Evolutionary conservation across 2,329 filamentous ascomycete genomes (phyloP).

Genomic region (Sporothrix schenckii): DNA sequence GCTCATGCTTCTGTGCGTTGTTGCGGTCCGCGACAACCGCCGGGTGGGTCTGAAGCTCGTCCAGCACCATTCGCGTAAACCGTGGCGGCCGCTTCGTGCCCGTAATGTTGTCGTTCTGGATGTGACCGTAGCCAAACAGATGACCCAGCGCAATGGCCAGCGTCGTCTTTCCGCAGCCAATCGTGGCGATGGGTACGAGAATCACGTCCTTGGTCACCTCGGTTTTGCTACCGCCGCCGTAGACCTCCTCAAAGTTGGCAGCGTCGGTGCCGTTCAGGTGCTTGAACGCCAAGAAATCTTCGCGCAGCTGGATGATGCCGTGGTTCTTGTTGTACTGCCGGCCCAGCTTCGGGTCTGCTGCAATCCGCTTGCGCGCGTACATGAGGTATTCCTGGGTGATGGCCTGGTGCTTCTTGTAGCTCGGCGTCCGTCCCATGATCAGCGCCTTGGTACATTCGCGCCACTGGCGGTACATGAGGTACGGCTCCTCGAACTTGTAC

Average conservation of each 20-base stretch:
- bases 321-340: slow-evolving; percentile 83
- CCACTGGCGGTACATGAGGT: slow-evolving; percentile 98
- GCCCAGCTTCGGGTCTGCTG: slow-evolving; percentile 66
- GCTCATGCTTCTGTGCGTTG: slow-evolving; percentile 86
- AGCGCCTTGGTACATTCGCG: slow-evolving; percentile 92
- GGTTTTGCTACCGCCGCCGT: slow-evolving; percentile 52
- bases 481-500: slow-evolving; percentile 99
- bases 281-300: slow-evolving; percentile 82
- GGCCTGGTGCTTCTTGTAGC: slow-evolving; percentile 79
- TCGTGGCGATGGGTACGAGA: slow-evolving; percentile 87
- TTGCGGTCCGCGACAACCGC: slow-evolving; percentile 92
- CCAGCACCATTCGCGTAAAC: slow-evolving; percentile 73
- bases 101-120: slow-evolving; percentile 95
- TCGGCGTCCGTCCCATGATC: slow-evolving; percentile 73
- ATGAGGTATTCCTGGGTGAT: slow-evolving; percentile 90
- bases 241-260: slow-evolving; percentile 70
- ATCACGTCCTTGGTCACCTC: slow-evolving; percentile 70
- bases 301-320: slow-evolving; percentile 86
- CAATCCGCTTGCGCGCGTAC: slow-evolving; percentile 76
- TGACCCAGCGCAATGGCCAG: slow-evolving; percentile 78
- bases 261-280: slow-evolving; percentile 88
- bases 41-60: slow-evolving; percentile 63
- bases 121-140: slow-evolving; percentile 87
- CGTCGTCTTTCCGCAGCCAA: slow-evolving; percentile 97
- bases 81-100: slow-evolving; percentile 74